phyloP scores from a whole-genome alignment of 2,329 filamentous ascomycete species.

The Colletotrichum falcatum region DNA sequence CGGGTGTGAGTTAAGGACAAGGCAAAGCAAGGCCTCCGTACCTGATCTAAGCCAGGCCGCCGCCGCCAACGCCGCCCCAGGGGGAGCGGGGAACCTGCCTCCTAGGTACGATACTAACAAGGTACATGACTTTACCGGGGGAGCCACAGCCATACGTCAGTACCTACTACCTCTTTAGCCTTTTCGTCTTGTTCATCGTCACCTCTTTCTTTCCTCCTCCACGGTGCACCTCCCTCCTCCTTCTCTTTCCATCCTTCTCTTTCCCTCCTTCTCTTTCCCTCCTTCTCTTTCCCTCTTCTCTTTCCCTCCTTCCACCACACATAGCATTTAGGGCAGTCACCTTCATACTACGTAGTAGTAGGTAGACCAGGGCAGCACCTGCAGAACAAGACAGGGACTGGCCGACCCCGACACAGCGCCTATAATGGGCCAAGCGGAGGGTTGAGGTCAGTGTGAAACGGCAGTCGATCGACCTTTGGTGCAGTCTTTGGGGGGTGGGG shows the following conservation, averaged over 20 bases:
- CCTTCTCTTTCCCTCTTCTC: neutral
- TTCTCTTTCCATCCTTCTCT: neutral
- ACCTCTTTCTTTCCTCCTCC: neutral
- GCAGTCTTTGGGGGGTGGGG: conserved; percentile 15
- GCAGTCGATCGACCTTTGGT: conserved; percentile 35
- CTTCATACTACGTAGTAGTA: no score
- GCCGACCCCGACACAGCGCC: conserved; percentile 34
- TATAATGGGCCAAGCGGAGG: conserved; percentile 38
- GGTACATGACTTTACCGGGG: conserved; percentile 26
- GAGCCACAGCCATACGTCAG: conserved; percentile 9
- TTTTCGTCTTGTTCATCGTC: neutral
- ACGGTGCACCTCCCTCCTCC: no score
- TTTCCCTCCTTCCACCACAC: no score
- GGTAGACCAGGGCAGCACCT: conserved; percentile 9
- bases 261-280: neutral
- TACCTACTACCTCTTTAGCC: neutral
- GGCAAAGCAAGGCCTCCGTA: conserved; percentile 12
- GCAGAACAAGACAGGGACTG: conserved; percentile 28
- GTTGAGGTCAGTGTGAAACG: conserved; percentile 39
- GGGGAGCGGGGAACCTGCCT: neutral
- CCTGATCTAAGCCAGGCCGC: conserved; percentile 13
- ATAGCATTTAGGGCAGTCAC: conserved; percentile 6
- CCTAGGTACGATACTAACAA: neutral
- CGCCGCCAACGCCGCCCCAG: conserved; percentile 11
- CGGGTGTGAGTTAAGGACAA: conserved; percentile 4